These are phyloP conservation scores for Artemisia argyi DNA, from an alignment of 129 eudicot species.

Conservation along the genomic window DNA sequence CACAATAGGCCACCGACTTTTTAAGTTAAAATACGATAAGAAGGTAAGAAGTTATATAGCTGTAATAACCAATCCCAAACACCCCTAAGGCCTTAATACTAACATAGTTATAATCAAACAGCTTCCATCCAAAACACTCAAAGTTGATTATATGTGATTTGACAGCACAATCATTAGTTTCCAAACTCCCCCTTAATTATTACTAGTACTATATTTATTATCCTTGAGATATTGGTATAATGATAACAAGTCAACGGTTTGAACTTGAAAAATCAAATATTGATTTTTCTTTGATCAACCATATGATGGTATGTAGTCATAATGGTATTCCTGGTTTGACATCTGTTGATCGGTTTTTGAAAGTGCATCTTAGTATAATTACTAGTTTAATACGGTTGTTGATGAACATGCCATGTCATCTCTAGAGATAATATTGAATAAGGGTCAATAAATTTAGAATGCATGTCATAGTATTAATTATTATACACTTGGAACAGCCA, in stretches of 20 bases:
- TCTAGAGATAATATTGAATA: not conserved
- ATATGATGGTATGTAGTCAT: slow-evolving; percentile 3
- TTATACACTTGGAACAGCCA: slow-evolving; percentile 52
- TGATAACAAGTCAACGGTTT: slow-evolving; percentile 6
- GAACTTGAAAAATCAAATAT: slow-evolving; percentile 13
- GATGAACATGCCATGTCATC: slow-evolving; percentile 18
- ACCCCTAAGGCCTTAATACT: no score
- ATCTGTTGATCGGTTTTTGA: not conserved
- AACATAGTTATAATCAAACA: no score
- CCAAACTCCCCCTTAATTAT: no score
- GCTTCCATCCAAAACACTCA: no score
- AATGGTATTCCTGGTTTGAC: slow-evolving; percentile 9
- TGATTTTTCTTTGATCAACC: not conserved
- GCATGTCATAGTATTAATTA: slow-evolving; percentile 2
- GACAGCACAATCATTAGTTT: no score
- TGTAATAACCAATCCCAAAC: no score
- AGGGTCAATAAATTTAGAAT: not conserved
- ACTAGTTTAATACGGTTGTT: slow-evolving; percentile 8
- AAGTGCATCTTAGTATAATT: not conserved
- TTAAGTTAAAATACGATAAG: no score
- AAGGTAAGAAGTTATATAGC: no score
- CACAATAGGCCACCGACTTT: no score
- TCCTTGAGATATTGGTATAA: not conserved
- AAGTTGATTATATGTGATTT: no score
- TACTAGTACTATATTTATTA: not conserved